Evolutionary conservation across 2,329 filamentous ascomycete genomes (phyloP).

Genomic region (Aureobasidium sp.): DNA sequence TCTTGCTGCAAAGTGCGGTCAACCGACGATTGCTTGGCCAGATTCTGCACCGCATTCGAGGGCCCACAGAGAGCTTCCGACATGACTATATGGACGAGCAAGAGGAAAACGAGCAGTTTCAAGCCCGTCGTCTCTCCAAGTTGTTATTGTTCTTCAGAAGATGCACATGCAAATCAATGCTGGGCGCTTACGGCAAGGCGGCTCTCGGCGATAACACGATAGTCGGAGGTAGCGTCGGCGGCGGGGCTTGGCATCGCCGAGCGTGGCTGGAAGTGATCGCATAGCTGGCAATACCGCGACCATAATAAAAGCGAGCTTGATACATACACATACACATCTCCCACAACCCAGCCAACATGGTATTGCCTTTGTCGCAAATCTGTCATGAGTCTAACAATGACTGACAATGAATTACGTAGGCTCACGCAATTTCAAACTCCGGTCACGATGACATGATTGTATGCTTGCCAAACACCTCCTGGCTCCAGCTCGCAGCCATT

Average conservation of each 20-base stretch:
- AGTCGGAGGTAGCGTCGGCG: neutral
- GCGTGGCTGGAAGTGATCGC: neutral
- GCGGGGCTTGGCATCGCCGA: neutral
- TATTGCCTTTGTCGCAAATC: neutral
- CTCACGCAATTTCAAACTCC: conserved; percentile 75
- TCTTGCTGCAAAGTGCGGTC: conserved; percentile 70
- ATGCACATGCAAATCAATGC: conserved; percentile 1
- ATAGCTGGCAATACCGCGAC: conserved; percentile 10
- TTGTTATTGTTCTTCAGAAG: neutral
- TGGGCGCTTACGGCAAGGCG: neutral
- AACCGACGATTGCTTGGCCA: conserved; percentile 61
- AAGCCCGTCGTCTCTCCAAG: neutral
- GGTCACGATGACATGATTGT: conserved; percentile 99
- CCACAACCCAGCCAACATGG: conserved; percentile 17
- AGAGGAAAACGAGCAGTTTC: neutral
- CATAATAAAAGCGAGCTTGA: no score
- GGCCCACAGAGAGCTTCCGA: conserved; percentile 65
- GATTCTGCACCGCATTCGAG: conserved; percentile 66
- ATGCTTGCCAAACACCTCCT: conserved; percentile 41
- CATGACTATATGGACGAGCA: conserved; percentile 40
- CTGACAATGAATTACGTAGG: conserved; percentile 37
- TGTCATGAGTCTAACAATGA: neutral
- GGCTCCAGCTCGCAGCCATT: neutral
- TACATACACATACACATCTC: conserved; percentile 15
- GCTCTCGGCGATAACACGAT: neutral